phyloP scores from a whole-genome alignment of 768 basidiomycete genomes.

The Lactifluus subvellereus region DNA sequence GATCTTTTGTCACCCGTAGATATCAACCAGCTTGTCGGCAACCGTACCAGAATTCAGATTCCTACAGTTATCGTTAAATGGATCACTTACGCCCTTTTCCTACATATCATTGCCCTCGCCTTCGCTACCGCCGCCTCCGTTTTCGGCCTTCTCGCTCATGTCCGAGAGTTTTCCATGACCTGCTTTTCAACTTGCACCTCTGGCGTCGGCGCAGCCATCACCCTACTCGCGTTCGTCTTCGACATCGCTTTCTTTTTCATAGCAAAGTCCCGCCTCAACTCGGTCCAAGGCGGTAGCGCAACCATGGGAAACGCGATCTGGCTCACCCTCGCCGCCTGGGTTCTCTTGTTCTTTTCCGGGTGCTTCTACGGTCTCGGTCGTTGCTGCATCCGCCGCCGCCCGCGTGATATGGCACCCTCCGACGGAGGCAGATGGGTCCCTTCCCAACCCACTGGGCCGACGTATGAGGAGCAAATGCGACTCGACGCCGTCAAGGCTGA shows the following conservation, averaged over 20 bases:
- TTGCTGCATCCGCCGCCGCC: constrained; percentile 69
- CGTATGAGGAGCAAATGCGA: constrained; percentile 61
- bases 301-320: constrained; percentile 85
- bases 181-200: constrained; percentile 79
- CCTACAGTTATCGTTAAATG: constrained; percentile 86
- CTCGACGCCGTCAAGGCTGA: constrained; percentile 85
- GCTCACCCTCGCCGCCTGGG: constrained; percentile 82
- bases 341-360: constrained; percentile 84
- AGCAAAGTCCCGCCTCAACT: constrained; percentile 77
- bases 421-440: constrained; percentile 17
- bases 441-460: constrained; percentile 27
- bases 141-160: constrained; percentile 83
- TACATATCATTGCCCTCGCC: constrained; percentile 84
- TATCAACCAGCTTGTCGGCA: constrained; percentile 73
- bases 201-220: constrained; percentile 70
- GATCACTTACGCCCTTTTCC: constrained; percentile 89
- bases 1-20: constrained; percentile 40
- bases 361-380: constrained; percentile 82
- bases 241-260: constrained; percentile 90
- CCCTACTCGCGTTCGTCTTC: constrained; percentile 86
- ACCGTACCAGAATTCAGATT: constrained; percentile 60
- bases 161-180: constrained; percentile 80
- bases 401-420: constrained; percentile 34
- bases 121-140: constrained; percentile 65
- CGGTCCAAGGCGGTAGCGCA: constrained; percentile 65